A percentile compares a stretch with the other conserved stretches of the same genome.
phyloP scores from a whole-genome alignment of 148 eudicot species.

The Cornus kousa region DNA sequence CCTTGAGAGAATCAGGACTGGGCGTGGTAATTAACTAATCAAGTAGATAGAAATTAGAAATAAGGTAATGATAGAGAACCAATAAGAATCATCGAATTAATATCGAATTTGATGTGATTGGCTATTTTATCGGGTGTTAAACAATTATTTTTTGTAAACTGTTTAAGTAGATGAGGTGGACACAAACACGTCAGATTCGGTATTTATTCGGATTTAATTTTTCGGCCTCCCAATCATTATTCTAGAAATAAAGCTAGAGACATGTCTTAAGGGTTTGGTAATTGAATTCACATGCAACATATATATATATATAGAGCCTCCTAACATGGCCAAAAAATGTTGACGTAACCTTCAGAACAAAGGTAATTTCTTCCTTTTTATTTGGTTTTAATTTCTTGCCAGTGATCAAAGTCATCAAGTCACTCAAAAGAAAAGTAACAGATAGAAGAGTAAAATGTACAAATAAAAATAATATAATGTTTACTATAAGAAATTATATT shows the following conservation, averaged over 20 bases:
- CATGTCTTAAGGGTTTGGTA: conserved; percentile 22
- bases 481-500: too few relatives aligned
- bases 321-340: conserved; percentile 11
- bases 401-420: background rate
- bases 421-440: conserved; percentile 8
- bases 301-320: background rate
- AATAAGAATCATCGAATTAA: too few relatives aligned
- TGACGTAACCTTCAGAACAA: conserved; percentile 23
- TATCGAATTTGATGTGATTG: too few relatives aligned
- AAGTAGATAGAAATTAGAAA: background rate
- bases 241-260: too few relatives aligned
- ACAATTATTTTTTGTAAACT: too few relatives aligned
- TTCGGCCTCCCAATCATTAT: too few relatives aligned
- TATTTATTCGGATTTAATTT: too few relatives aligned
- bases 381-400: conserved; percentile 17
- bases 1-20: background rate
- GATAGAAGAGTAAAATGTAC: background rate
- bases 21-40: background rate
- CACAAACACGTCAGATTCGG: too few relatives aligned
- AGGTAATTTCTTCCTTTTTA: background rate
- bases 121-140: too few relatives aligned
- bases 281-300: conserved; percentile 16
- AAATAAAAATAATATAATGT: background rate
- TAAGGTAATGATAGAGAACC: too few relatives aligned
- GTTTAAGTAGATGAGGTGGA: too few relatives aligned